These are phyloP conservation scores for Candolleomyces efflorescens DNA, from an alignment of 768 basidiomycete genomes.

Conservation along the genomic window DNA sequence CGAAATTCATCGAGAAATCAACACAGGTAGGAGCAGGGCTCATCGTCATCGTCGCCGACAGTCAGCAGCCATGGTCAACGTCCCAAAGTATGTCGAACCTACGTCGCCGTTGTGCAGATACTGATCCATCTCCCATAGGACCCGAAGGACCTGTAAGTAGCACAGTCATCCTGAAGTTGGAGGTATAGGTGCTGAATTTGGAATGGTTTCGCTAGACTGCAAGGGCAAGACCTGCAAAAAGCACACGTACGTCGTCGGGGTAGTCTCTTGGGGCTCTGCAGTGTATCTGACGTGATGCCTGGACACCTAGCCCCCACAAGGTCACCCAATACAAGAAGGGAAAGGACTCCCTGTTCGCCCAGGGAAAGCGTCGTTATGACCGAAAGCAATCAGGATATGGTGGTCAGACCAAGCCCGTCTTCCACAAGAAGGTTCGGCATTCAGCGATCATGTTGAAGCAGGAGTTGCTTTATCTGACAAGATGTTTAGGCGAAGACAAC, in stretches of 20 bases:
- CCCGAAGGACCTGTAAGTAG: conserved; percentile 92
- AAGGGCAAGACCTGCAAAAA: conserved; percentile 96
- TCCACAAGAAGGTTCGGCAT: conserved; percentile 94
- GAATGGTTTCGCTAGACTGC: conserved; percentile 55
- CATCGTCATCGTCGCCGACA: conserved; percentile 41
- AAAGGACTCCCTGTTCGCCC: conserved; percentile 95
- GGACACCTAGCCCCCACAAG: conserved; percentile 78
- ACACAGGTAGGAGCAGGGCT: conserved; percentile 25
- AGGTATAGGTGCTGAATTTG: not conserved
- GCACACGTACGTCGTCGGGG: conserved; percentile 80
- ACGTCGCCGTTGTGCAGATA: conserved; percentile 12
- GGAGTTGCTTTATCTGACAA: not conserved
- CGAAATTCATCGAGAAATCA: conserved; percentile 25
- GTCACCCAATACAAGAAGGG: conserved; percentile 99
- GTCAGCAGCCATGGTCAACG: conserved; percentile 79
- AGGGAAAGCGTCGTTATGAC: conserved; percentile 99
- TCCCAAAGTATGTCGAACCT: conserved; percentile 58
- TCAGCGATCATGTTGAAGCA: not conserved
- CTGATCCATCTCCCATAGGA: conserved; percentile 37
- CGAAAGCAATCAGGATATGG: conserved; percentile 98
- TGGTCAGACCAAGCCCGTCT: conserved; percentile 99
- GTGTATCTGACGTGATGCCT: conserved; percentile 7
- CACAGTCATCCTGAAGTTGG: not conserved
- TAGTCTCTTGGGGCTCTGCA: conserved; percentile 7
- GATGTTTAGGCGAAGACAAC: conserved; percentile 86